Conservation (phyloP, 1,139 yeast species). For the Protomyces pachydermus region DNA sequence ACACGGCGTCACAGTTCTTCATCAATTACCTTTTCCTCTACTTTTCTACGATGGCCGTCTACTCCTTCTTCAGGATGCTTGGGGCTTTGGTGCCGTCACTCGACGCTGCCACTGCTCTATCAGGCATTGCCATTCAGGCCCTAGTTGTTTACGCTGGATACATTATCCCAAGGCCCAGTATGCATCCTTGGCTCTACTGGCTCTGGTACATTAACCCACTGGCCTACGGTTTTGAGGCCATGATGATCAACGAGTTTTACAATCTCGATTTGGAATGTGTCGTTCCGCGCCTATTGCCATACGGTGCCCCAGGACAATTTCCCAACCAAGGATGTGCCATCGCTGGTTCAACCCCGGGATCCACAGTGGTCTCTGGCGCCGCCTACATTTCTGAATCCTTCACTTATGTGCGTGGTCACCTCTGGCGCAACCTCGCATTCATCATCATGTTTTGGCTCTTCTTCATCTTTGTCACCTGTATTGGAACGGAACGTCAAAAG, state of each 20-base stretch:
- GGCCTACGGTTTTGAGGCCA: slow-evolving; percentile 61
- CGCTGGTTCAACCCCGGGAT: slow-evolving; percentile 49
- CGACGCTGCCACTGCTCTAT: slow-evolving; percentile 69
- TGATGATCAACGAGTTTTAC: slow-evolving; percentile 60
- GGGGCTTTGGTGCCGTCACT: slow-evolving; percentile 61
- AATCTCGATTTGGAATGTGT: slow-evolving; percentile 46
- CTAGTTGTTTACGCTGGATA: slow-evolving; percentile 72
- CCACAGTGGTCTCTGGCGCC: slow-evolving; percentile 48
- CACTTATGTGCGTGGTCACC: slow-evolving; percentile 48
- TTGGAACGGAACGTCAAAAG: slow-evolving; percentile 45
- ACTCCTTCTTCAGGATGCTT: slow-evolving; percentile 64
- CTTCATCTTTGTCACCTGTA: slow-evolving; percentile 53
- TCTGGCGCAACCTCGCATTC: slow-evolving; percentile 66
- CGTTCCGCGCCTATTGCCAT: slow-evolving; percentile 46
- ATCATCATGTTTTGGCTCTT: slow-evolving; percentile 52
- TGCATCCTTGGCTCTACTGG: slow-evolving; percentile 73
- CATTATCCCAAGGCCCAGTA: slow-evolving; percentile 56
- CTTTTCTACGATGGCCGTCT: slow-evolving; percentile 57
- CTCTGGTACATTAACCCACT: slow-evolving; percentile 68
- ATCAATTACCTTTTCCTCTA: slow-evolving; percentile 55
- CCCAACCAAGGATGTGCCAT: slow-evolving; percentile 44
- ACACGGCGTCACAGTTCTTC: slow-evolving; percentile 66
- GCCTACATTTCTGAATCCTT: slow-evolving; percentile 43
- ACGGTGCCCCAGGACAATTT: slow-evolving; percentile 45
- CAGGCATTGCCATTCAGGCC: slow-evolving; percentile 56